These are phyloP conservation scores for Debaryomyces psychrophilus DNA, from an alignment of 1,139 yeast genomes.

Conservation along the genomic window DNA sequence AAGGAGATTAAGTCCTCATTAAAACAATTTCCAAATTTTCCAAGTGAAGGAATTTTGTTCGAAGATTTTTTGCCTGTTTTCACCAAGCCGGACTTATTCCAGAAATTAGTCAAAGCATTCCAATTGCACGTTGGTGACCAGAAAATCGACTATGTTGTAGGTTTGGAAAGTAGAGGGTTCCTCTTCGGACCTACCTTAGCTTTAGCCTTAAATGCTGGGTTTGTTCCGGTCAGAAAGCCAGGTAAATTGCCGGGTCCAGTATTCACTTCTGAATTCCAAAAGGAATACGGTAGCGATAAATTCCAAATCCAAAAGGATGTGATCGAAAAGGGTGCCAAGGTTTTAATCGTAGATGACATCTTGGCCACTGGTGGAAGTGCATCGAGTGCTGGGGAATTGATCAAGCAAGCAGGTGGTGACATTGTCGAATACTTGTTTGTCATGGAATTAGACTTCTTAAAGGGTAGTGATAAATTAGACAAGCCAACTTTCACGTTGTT, in stretches of 20 bases:
- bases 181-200: slow-evolving; percentile 96
- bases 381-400: slow-evolving; percentile 86
- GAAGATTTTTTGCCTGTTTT: slow-evolving; percentile 96
- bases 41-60: slow-evolving; percentile 86
- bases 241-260: slow-evolving; percentile 94
- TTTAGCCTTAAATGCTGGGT: slow-evolving; percentile 83
- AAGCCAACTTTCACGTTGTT: slow-evolving; percentile 88
- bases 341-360: slow-evolving; percentile 89
- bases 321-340: slow-evolving; percentile 77
- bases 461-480: slow-evolving; percentile 85
- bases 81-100: slow-evolving; percentile 77
- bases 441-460: slow-evolving; percentile 91
- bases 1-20: slow-evolving; percentile 64
- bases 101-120: slow-evolving; percentile 79
- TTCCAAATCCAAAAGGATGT: slow-evolving; percentile 89
- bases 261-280: slow-evolving; percentile 70
- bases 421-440: slow-evolving; percentile 83
- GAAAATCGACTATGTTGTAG: slow-evolving; percentile 86
- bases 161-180: slow-evolving; percentile 96
- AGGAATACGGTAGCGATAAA: slow-evolving; percentile 90
- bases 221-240: slow-evolving; percentile 91
- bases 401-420: slow-evolving; percentile 63
- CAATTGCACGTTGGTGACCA: slow-evolving; percentile 67
- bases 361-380: slow-evolving; percentile 99
- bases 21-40: slow-evolving; percentile 90